These are phyloP conservation scores for Borealophlyctis nickersoniae DNA, from an alignment of 192 early-diverging fungal genomes.

Conservation along the genomic window DNA sequence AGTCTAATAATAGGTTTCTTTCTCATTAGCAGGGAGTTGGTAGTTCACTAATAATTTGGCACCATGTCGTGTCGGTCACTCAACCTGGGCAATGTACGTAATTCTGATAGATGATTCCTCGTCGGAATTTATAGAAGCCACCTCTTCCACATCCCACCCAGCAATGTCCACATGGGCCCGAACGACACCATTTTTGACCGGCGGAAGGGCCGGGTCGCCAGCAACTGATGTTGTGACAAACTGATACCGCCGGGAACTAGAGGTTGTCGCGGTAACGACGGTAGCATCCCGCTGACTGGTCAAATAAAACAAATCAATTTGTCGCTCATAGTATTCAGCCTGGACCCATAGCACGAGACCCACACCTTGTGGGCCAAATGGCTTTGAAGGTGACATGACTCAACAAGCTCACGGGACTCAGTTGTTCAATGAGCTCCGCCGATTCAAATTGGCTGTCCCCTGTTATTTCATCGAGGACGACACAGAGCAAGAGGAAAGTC, in stretches of 20 bases:
- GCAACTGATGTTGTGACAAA: conserved; percentile 7
- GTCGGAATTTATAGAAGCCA: background rate
- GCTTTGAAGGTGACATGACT: conserved; percentile 21
- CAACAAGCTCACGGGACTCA: conserved; percentile 6
- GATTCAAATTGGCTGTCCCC: conserved; percentile 24
- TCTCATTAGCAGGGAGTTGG: too few species aligned
- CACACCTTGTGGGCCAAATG: conserved; percentile 30
- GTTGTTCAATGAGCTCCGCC: conserved; percentile 19
- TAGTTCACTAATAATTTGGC: background rate
- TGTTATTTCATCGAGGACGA: background rate
- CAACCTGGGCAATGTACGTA: conserved; percentile 22
- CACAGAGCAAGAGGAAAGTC: background rate
- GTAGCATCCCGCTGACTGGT: conserved; percentile 18
- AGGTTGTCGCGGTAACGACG: conserved; percentile 7
- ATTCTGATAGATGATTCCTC: background rate
- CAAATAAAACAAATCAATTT: background rate
- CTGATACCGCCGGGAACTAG: conserved; percentile 3
- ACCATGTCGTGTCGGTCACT: background rate
- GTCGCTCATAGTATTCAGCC: background rate
- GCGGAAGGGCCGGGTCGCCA: conserved; percentile 11
- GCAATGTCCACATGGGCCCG: conserved; percentile 23
- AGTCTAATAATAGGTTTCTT: conserved; percentile 16
- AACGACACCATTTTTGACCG: conserved; percentile 16
- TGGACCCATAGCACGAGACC: background rate
- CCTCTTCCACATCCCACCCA: conserved; percentile 22